Conservation (phyloP, 495 filamentous ascomycete genomes). For the Hyaloscypha variabilis region DNA sequence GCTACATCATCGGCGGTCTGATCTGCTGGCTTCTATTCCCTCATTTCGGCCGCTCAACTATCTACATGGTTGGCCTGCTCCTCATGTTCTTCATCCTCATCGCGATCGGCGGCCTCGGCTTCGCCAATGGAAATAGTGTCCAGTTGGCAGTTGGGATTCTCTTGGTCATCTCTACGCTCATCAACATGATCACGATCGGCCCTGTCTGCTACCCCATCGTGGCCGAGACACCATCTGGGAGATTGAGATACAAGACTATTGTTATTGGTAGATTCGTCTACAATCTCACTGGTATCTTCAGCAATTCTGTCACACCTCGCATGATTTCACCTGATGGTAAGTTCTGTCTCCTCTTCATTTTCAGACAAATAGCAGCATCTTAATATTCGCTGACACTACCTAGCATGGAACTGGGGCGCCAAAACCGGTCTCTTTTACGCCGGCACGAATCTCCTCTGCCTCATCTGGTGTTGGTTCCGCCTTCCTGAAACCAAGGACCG, state of each 20-base stretch:
- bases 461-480: slow-evolving; percentile 31
- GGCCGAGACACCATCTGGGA: slow-evolving; percentile 15
- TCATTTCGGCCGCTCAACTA: slow-evolving; percentile 14
- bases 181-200: slow-evolving; percentile 32
- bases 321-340: slow-evolving; percentile 18
- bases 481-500: slow-evolving; percentile 63
- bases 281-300: slow-evolving; percentile 11
- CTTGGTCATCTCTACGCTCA: slow-evolving; percentile 52
- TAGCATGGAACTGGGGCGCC: slow-evolving; percentile 55
- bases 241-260: slow-evolving; percentile 21
- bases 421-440: slow-evolving; percentile 59
- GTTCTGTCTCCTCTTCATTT: too few relatives aligned
- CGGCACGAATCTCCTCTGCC: slow-evolving; percentile 48
- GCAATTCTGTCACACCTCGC: slow-evolving; percentile 15
- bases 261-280: slow-evolving; percentile 21
- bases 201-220: slow-evolving; percentile 20
- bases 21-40: slow-evolving; percentile 33
- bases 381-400: neutral
- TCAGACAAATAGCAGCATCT: too few relatives aligned
- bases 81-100: neutral
- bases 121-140: slow-evolving; percentile 22
- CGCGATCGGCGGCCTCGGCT: slow-evolving; percentile 31
- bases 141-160: slow-evolving; percentile 13
- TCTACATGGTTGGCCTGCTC: slow-evolving; percentile 28
- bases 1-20: slow-evolving; percentile 39